Conservation (phyloP, 1,284 basidiomycete species). For the Tilletia caries region DNA sequence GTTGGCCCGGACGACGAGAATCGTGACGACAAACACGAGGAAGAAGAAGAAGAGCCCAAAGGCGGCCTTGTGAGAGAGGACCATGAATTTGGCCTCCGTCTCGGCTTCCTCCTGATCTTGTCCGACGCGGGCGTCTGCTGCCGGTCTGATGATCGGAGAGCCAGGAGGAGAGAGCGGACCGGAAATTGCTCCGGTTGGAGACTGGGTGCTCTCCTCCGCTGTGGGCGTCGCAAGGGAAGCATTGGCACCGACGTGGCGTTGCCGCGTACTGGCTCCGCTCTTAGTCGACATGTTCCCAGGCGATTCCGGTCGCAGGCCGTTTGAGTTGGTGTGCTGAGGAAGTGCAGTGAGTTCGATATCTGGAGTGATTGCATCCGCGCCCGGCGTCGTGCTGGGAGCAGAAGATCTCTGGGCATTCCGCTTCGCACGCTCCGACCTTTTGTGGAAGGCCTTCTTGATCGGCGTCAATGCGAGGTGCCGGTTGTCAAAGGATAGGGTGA, state of each 20-base stretch:
- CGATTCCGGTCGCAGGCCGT: background rate
- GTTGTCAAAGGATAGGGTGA: conserved; percentile 52
- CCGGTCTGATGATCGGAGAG: background rate
- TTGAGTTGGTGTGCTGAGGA: background rate
- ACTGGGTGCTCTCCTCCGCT: background rate
- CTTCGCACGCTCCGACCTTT: background rate
- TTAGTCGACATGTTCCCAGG: background rate
- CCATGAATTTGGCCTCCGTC: conserved; percentile 23
- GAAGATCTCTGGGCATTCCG: background rate
- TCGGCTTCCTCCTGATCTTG: background rate
- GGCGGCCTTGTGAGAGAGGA: conserved; percentile 26
- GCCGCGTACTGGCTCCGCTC: conserved; percentile 3
- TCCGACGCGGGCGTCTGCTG: background rate
- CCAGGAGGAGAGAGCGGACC: conserved; percentile 5
- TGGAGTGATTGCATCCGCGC: conserved; percentile 1
- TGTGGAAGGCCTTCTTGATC: background rate
- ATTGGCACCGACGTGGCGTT: background rate
- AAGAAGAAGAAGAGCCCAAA: conserved; percentile 44
- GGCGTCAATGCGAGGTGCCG: conserved; percentile 20
- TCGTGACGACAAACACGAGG: conserved; percentile 46
- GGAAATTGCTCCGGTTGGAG: background rate
- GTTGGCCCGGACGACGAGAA: conserved; percentile 53
- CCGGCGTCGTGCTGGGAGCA: background rate
- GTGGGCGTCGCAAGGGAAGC: background rate
- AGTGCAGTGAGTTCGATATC: conserved; percentile 32